Percentiles rank a stretch among this genome's conserved stretches.
phyloP scores from a whole-genome alignment of 1,139 yeast species.

The Tardiomyces blankii region DNA sequence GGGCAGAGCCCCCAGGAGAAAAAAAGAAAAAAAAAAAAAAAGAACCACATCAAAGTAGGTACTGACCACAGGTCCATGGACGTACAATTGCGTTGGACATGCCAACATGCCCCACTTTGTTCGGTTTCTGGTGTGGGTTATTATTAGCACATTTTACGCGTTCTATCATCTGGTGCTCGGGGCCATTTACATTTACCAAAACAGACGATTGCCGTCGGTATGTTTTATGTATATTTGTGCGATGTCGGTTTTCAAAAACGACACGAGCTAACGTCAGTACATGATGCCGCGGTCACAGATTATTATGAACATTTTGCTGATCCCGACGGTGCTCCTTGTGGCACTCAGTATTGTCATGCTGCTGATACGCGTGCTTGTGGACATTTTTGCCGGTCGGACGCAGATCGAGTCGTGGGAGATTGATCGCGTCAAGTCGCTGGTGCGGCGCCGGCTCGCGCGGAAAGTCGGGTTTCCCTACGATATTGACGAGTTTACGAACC shows the following conservation, averaged over 20 bases:
- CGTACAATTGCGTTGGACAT: conserved; percentile 74
- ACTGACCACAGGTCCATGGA: conserved; percentile 47
- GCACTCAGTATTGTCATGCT: conserved; percentile 46
- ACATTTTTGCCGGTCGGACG: conserved; percentile 61
- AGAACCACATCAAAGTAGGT: no score
- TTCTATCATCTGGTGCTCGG: conserved; percentile 34
- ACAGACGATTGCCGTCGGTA: conserved; percentile 40
- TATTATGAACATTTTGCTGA: conserved; percentile 42
- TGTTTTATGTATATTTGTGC: conserved; percentile 4
- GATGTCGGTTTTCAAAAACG: neutral
- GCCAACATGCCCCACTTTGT: conserved; percentile 72
- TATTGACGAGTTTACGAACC: conserved; percentile 43
- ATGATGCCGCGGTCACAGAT: conserved; percentile 44
- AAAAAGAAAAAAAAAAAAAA: no score
- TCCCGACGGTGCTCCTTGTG: conserved; percentile 50
- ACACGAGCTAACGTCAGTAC: conserved; percentile 22
- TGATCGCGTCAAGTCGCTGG: conserved; percentile 66
- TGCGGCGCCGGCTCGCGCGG: conserved; percentile 27
- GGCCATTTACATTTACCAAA: conserved; percentile 37
- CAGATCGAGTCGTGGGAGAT: conserved; percentile 91
- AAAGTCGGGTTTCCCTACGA: conserved; percentile 70
- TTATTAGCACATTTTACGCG: conserved; percentile 43
- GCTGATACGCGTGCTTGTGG: conserved; percentile 47
- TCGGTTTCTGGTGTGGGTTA: conserved; percentile 64
- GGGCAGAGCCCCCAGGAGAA: no score